Evolutionary conservation across 2,329 filamentous ascomycete species (phyloP).

Genomic region (Alternaria triticimaculans): DNA sequence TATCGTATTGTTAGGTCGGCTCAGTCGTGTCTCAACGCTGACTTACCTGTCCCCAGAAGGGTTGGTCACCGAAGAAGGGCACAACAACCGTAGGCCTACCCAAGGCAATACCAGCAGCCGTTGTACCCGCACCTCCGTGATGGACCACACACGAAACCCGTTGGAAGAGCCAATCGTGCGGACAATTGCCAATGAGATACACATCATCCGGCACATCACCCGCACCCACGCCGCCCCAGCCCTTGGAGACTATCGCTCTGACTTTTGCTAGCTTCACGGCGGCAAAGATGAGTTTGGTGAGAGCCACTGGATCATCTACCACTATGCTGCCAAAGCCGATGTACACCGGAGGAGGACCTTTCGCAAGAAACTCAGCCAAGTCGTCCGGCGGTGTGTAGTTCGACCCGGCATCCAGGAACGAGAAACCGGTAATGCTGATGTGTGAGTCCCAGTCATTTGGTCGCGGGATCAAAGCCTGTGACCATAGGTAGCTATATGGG

Average conservation of each 20-base stretch:
- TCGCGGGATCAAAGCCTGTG: slow-evolving; percentile 44
- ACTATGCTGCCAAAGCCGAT: slow-evolving; percentile 66
- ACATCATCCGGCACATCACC: slow-evolving; percentile 47
- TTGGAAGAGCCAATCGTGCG: slow-evolving; percentile 65
- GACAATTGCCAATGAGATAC: slow-evolving; percentile 60
- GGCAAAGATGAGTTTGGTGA: slow-evolving; percentile 57
- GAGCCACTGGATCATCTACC: slow-evolving; percentile 55
- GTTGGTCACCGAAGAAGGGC: slow-evolving; percentile 66
- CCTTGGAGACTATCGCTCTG: slow-evolving; percentile 62
- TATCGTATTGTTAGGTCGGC: slow-evolving; percentile 5
- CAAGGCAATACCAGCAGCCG: slow-evolving; percentile 60
- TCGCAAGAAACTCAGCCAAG: slow-evolving; percentile 54
- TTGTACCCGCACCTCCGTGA: slow-evolving; percentile 66
- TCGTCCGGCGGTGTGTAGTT: slow-evolving; percentile 51
- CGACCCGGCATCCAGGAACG: slow-evolving; percentile 49
- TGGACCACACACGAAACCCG: slow-evolving; percentile 63
- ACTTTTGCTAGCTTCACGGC: slow-evolving; percentile 48
- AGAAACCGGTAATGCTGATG: slow-evolving; percentile 55
- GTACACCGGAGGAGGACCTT: slow-evolving; percentile 60
- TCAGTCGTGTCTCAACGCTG: background rate
- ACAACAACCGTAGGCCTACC: slow-evolving; percentile 62
- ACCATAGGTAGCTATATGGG: slow-evolving; percentile 57
- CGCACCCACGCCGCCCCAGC: slow-evolving; percentile 57
- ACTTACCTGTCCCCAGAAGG: slow-evolving; percentile 57
- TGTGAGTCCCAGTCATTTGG: slow-evolving; percentile 31